Evolutionary conservation across 495 filamentous ascomycete species (phyloP), one percentile per base, ranked within the genome.

Genomic region (Chaetomium cochliodes): DNA sequence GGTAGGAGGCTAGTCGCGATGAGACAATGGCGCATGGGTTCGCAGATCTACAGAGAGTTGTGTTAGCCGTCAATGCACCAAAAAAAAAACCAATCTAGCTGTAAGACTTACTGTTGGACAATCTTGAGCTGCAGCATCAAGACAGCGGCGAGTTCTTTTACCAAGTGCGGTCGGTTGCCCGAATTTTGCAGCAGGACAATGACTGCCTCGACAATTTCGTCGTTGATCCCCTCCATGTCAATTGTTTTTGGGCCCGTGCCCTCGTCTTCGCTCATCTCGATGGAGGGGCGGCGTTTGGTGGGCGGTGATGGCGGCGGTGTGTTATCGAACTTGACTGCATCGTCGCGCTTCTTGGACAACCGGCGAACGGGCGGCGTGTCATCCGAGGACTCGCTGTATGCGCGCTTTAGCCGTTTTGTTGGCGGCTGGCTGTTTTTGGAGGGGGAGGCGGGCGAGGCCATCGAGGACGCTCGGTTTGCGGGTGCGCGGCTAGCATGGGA

Each of bases 11-110:
- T 59, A 98, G 80, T 66, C 94, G 89, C 39, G 96, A 97, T 6
- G 93, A 96, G 66, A 98, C 90, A 69, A 98, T 90, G 55, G 94
- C 93, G 70, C 89, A 88, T 28, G 93, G 94, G 74, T 98, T 98
- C 26, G 93, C 92, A 59, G 94, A 97, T 75, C 94, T 98, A 74
- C 62, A 22, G 25, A 25, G 39, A 55, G 26, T 67, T 83, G 68
- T 84, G 77, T 47, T 37, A 37, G 33, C 65, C 65, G 65, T 30
- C 49, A 47, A 59, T 2, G 44, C 20, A 59, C 41, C 37, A 52
- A 49, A 46, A 28, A 44, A 41, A 16, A 26, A 58, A 25, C 16
- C 51, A 33, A 5, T 12, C 4, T 49, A 3, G 39, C 5, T 18
- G 37, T 41, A 37, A 4, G 56, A 82, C 92, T 69, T 85, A 97